Percentiles rank a stretch among this genome's conserved stretches.
Evolutionary conservation across 2,329 filamentous ascomycete genomes (phyloP).

Genomic region (Hypoxylon rubiginosum): DNA sequence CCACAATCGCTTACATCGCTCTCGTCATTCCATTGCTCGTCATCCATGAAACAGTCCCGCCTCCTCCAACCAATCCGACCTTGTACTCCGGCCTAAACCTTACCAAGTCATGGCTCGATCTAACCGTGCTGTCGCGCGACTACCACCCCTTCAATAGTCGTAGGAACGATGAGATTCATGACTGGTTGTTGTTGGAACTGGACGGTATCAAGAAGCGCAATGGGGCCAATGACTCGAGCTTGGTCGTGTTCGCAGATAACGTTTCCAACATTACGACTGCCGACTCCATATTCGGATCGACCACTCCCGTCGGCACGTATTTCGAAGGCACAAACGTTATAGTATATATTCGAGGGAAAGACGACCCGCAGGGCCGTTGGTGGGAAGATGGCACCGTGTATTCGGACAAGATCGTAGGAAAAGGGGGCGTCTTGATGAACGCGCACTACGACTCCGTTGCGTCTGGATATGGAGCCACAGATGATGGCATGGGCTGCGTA

Average conservation of each 20-base stretch:
- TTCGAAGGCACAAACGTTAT: constrained; percentile 95
- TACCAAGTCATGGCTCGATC: constrained; percentile 86
- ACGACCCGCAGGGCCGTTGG: constrained; percentile 80
- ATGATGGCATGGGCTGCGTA: constrained; percentile 93
- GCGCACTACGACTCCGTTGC: constrained; percentile 94
- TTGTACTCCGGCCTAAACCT: constrained; percentile 78
- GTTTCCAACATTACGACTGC: constrained; percentile 81
- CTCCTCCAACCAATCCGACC: constrained; percentile 68
- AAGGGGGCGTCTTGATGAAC: constrained; percentile 89
- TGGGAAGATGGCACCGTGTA: constrained; percentile 67
- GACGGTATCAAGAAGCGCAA: constrained; percentile 77
- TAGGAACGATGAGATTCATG: constrained; percentile 83
- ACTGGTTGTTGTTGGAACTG: constrained; percentile 80
- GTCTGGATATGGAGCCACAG: constrained; percentile 92
- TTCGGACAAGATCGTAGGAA: constrained; percentile 64
- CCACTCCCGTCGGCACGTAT: constrained; percentile 70
- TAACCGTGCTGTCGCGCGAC: constrained; percentile 78
- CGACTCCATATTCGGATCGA: constrained; percentile 48
- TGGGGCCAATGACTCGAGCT: constrained; percentile 60
- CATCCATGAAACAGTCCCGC: constrained; percentile 81
- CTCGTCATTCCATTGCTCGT: constrained; percentile 79
- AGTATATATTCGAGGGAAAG: constrained; percentile 86
- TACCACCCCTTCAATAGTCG: constrained; percentile 93
- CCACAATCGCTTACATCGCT: constrained; percentile 80
- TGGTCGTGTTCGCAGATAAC: constrained; percentile 83